A percentile compares a stretch with the other conserved stretches of the same genome.
These are phyloP conservation scores for Alternaria triticina DNA, from an alignment of 2,329 filamentous ascomycete genomes.

Conservation along the genomic window DNA sequence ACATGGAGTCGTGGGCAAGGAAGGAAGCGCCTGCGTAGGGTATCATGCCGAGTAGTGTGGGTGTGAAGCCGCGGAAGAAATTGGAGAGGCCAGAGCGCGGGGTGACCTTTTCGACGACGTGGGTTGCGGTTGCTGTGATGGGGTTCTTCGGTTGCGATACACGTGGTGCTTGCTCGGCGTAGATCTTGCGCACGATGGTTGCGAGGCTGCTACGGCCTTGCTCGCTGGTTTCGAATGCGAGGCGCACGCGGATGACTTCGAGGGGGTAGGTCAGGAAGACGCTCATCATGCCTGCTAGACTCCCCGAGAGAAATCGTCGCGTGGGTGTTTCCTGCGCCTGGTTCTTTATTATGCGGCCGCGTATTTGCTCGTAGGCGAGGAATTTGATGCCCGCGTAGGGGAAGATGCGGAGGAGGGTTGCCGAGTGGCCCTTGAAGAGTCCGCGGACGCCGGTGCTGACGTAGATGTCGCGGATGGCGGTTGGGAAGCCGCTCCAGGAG, in stretches of 20 bases:
- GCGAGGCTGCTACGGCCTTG: slow-evolving; percentile 72
- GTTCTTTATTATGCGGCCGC: slow-evolving; percentile 74
- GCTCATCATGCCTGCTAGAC: slow-evolving; percentile 81
- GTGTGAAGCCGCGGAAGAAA: slow-evolving; percentile 93
- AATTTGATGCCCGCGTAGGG: slow-evolving; percentile 99
- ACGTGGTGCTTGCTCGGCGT: slow-evolving; percentile 69
- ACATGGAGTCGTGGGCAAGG: slow-evolving; percentile 88
- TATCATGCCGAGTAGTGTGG: slow-evolving; percentile 91
- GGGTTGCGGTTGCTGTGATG: slow-evolving; percentile 49
- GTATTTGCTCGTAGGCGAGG: slow-evolving; percentile 95
- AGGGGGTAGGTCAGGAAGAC: slow-evolving; percentile 97
- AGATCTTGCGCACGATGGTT: slow-evolving; percentile 86
- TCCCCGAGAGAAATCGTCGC: slow-evolving; percentile 76
- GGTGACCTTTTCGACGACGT: slow-evolving; percentile 59
- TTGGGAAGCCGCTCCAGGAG: slow-evolving; percentile 83
- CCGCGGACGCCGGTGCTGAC: slow-evolving; percentile 73
- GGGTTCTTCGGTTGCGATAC: slow-evolving; percentile 35
- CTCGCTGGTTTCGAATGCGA: slow-evolving; percentile 91
- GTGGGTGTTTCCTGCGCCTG: slow-evolving; percentile 79
- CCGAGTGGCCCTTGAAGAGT: slow-evolving; percentile 92
- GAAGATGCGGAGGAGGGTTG: slow-evolving; percentile 91
- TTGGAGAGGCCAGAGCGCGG: slow-evolving; percentile 77
- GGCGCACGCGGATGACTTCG: slow-evolving; percentile 87
- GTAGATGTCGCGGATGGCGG: slow-evolving; percentile 85
- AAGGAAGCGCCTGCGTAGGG: slow-evolving; percentile 97